phyloP scores from a whole-genome alignment of 495 filamentous ascomycete genomes.

The Neurospora sp. region DNA sequence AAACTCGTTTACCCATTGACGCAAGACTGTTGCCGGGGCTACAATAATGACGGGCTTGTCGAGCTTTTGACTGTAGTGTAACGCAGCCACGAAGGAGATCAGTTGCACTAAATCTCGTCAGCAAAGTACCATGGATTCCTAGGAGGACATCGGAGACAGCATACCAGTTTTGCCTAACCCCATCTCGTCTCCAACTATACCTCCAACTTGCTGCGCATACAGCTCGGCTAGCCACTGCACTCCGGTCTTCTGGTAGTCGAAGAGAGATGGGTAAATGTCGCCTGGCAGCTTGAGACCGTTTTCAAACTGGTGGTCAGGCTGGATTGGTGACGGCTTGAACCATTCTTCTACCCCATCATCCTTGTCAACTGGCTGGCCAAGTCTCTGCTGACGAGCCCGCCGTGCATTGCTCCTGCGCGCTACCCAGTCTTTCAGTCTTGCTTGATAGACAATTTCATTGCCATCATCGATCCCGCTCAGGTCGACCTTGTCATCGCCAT shows the following conservation, averaged over 20 bases:
- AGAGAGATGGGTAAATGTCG: constrained; percentile 80
- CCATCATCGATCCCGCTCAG: constrained; percentile 79
- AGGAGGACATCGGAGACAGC: not conserved
- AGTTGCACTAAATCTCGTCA: constrained; percentile 48
- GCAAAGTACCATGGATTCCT: not conserved
- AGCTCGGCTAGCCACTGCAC: constrained; percentile 97
- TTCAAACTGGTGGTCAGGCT: constrained; percentile 59
- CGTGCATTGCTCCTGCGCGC: constrained; percentile 57
- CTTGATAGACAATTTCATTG: constrained; percentile 73
- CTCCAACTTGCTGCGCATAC: constrained; percentile 77
- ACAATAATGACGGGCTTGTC: constrained; percentile 80
- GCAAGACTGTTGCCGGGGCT: constrained; percentile 85
- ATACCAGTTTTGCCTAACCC: constrained; percentile 76
- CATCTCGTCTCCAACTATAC: constrained; percentile 97
- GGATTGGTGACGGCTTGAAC: constrained; percentile 73
- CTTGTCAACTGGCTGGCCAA: constrained; percentile 19
- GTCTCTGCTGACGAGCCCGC: constrained; percentile 28
- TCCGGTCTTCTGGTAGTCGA: constrained; percentile 91
- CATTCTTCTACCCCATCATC: constrained; percentile 57
- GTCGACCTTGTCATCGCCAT: constrained; percentile 47
- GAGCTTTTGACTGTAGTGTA: constrained; percentile 82
- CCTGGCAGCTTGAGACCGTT: constrained; percentile 75
- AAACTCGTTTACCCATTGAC: constrained; percentile 97
- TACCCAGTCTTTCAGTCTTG: constrained; percentile 66
- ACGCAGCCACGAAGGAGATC: constrained; percentile 79